Conservation (phyloP, 2,329 filamentous ascomycete genomes). For the Stemphylium lycopersici region DNA sequence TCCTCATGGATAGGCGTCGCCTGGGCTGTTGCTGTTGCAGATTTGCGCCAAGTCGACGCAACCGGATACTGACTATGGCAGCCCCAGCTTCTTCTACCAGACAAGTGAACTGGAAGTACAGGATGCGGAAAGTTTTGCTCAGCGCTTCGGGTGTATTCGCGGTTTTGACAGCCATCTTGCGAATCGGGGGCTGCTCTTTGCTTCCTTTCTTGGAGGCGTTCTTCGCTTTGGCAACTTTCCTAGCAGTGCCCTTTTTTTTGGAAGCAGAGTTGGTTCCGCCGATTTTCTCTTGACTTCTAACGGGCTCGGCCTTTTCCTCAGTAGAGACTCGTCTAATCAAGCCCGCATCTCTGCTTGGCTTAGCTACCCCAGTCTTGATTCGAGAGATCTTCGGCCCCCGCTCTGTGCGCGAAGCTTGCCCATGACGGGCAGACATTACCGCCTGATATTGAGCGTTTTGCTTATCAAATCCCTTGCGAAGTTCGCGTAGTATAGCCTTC, state of each 20-base stretch:
- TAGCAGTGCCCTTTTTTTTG: not conserved
- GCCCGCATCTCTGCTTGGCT: not conserved
- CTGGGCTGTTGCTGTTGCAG: not conserved
- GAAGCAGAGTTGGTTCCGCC: not conserved
- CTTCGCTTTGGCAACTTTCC: not conserved
- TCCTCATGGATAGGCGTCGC: too few species aligned
- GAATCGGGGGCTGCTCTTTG: not conserved
- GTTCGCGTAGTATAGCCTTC: constrained; percentile 2
- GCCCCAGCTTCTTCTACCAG: constrained; percentile 1
- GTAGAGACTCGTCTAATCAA: not conserved
- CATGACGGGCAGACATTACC: not conserved
- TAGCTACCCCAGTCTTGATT: too few species aligned
- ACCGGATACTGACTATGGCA: not conserved
- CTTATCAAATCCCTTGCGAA: not conserved
- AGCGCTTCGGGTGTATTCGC: not conserved
- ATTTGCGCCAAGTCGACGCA: not conserved
- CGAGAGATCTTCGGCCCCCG: not conserved
- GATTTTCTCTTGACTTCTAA: too few species aligned
- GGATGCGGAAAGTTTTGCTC: not conserved
- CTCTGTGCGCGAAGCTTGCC: not conserved
- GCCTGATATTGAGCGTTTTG: not conserved
- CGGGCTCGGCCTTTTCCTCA: not conserved
- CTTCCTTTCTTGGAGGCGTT: not conserved
- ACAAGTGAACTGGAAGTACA: not conserved
- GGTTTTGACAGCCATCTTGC: not conserved